These are phyloP conservation scores for Cornus suecica DNA, from an alignment of 148 eudicot genomes.

Conservation along the genomic window DNA sequence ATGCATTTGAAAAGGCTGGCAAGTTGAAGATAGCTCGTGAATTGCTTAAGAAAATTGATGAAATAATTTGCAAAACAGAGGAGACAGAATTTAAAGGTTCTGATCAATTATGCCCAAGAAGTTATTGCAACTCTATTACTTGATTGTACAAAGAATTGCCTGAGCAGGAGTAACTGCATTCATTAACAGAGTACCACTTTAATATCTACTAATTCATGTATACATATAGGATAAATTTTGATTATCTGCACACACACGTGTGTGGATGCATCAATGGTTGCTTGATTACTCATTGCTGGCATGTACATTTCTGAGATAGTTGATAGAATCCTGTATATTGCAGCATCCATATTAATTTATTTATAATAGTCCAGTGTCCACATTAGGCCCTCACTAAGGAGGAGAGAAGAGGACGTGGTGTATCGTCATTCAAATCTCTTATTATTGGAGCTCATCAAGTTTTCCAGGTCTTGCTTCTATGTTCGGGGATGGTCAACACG, in stretches of 20 bases:
- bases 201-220: not conserved
- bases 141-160: not conserved
- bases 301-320: not conserved
- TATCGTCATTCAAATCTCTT: not conserved
- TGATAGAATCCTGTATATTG: not conserved
- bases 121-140: not conserved
- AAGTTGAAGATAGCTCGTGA: not conserved
- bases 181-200: not conserved
- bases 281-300: not conserved
- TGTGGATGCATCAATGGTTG: not conserved
- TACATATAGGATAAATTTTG: not conserved
- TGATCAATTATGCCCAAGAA: not conserved
- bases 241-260: not conserved
- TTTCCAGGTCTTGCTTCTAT: not conserved
- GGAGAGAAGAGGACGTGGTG: not conserved
- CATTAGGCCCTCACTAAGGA: not conserved
- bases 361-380: not conserved
- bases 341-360: not conserved
- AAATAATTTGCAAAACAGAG: not conserved
- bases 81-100: not conserved
- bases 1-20: not conserved
- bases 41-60: not conserved
- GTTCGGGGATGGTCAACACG: no score
- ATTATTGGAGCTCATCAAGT: not conserved
- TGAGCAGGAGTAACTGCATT: not conserved